These are phyloP conservation scores for Apophysomyces ossiformis DNA, from an alignment of 371 early-diverging fungal genomes.

Conservation along the genomic window DNA sequence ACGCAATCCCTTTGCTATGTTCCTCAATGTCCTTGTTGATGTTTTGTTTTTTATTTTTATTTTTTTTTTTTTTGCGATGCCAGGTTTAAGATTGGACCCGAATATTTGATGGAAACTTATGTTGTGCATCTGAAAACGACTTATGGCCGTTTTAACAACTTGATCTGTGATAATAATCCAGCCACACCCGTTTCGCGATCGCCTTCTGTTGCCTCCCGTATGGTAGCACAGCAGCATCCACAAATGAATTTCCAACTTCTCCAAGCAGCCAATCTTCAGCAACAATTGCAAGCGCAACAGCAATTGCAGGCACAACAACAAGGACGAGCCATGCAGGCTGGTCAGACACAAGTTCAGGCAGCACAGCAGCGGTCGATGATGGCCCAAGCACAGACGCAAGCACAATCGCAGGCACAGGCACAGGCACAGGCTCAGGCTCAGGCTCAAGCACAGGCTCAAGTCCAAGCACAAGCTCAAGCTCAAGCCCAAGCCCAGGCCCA, in stretches of 20 bases:
- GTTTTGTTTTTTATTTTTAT: not conserved
- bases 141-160: conserved; percentile 54
- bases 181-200: conserved; percentile 54
- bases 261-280: conserved; percentile 18
- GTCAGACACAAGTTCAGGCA: conserved; percentile 11
- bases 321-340: conserved; percentile 34
- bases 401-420: not conserved
- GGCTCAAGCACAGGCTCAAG: conserved; percentile 17
- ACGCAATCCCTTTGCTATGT: not conserved
- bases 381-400: conserved; percentile 21
- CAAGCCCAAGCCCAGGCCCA: conserved; percentile 21
- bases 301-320: conserved; percentile 44
- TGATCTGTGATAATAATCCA: conserved; percentile 58
- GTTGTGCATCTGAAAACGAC: conserved; percentile 57
- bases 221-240: conserved; percentile 38
- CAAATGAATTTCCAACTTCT: conserved; percentile 27
- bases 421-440: conserved; percentile 24
- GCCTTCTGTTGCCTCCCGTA: conserved; percentile 46
- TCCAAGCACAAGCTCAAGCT: conserved; percentile 16
- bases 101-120: conserved; percentile 62
- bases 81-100: conserved; percentile 62
- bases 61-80: not conserved
- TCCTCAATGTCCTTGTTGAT: not conserved
- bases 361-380: conserved; percentile 18
- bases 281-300: conserved; percentile 26